These are phyloP conservation scores for Cordyceps tenuipes DNA, from an alignment of 2,329 filamentous ascomycete species.

Conservation along the genomic window DNA sequence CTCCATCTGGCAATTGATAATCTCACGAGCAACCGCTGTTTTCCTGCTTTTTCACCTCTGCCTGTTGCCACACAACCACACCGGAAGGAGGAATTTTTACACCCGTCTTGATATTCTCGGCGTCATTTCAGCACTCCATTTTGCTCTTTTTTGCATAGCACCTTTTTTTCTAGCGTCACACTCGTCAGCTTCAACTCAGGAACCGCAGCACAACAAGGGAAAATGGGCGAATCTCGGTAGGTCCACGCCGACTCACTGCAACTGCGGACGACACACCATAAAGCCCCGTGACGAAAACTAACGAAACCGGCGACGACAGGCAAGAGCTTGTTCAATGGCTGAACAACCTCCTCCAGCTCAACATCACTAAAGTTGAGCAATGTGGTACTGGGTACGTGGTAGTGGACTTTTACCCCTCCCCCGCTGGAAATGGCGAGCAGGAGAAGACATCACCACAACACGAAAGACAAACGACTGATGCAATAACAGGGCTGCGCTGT, in stretches of 20 bases:
- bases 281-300: neutral
- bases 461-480: conserved; percentile 4
- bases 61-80: neutral
- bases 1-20: conserved; percentile 9
- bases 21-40: conserved; percentile 10
- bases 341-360: conserved; percentile 95
- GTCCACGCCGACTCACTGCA: conserved; percentile 17
- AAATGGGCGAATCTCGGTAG: conserved; percentile 42
- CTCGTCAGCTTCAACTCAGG: conserved; percentile 7
- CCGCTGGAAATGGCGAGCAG: conserved; percentile 12
- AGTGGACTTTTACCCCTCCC: conserved; percentile 16
- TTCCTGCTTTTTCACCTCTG: conserved; percentile 1
- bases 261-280: neutral
- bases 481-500: conserved; percentile 72
- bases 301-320: conserved; percentile 38
- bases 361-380: conserved; percentile 98
- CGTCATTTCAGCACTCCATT: neutral
- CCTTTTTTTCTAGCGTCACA: conserved; percentile 14
- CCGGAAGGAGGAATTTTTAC: neutral
- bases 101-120: neutral
- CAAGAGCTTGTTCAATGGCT: conserved; percentile 96
- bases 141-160: conserved; percentile 10
- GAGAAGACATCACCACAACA: neutral
- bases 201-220: conserved; percentile 21
- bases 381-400: conserved; percentile 83